These are phyloP conservation scores for Henckelia pumila DNA, from an alignment of 257 asterid genomes.

Conservation along the genomic window DNA sequence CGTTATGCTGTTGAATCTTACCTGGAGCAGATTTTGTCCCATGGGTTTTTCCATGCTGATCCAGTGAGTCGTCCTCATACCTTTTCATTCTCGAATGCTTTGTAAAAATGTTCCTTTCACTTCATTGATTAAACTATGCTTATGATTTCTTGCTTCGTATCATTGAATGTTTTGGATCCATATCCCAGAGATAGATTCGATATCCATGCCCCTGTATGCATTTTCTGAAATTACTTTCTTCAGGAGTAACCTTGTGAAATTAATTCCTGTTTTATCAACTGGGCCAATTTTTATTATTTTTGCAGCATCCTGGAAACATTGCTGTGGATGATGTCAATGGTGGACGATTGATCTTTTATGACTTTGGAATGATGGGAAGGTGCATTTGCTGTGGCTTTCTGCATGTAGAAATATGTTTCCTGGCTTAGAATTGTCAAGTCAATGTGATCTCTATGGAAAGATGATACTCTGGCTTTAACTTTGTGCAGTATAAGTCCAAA, in stretches of 20 bases:
- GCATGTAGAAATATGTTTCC: background rate
- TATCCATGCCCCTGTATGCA: background rate
- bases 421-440: background rate
- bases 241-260: slow-evolving; percentile 11
- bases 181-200: background rate
- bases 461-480: slow-evolving; percentile 16
- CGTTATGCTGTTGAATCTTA: slow-evolving; percentile 92
- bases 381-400: slow-evolving; percentile 20
- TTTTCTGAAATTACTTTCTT: slow-evolving; percentile 10
- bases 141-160: background rate
- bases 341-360: slow-evolving; percentile 85
- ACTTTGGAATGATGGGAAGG: slow-evolving; percentile 99
- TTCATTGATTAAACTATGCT: background rate
- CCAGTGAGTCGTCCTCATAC: slow-evolving; percentile 48
- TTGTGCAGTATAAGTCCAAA: slow-evolving; percentile 78
- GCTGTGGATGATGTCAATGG: slow-evolving; percentile 88
- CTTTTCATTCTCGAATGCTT: slow-evolving; percentile 8
- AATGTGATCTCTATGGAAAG: slow-evolving; percentile 7
- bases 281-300: slow-evolving; percentile 7
- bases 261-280: slow-evolving; percentile 16
- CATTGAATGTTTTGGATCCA: background rate
- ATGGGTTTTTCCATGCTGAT: slow-evolving; percentile 92
- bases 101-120: background rate
- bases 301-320: slow-evolving; percentile 90
- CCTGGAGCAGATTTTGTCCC: slow-evolving; percentile 88